Base-by-base conservation (phyloP, 495 filamentous ascomycete genomes). In the Lasiosphaeria ovina region DNA sequence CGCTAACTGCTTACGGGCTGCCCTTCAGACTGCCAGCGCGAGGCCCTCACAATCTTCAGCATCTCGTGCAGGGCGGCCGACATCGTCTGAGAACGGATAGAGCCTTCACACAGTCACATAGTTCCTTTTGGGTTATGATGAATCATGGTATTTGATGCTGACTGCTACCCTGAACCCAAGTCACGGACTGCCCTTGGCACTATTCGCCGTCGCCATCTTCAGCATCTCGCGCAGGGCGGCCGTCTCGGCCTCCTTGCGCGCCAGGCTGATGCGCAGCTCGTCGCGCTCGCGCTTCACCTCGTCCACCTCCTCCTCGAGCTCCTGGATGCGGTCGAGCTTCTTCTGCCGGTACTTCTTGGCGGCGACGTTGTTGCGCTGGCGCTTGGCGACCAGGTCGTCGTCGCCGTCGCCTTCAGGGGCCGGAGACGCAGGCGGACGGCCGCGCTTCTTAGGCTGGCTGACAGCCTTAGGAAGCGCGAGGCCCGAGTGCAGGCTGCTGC, bases 271-370 rank as follows among this genome's bases (percentile, higher is more conserved):
- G 65, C 84, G 83, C 66, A 91, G 65, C 40, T 86, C 88, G 65
- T 89, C 87, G 12, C 87, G 77, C 70, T 86, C 86, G 54, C 77
- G 68, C 63, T 81, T 81, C 32, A 88, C 71, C 50, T 79, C 77
- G 55, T 83, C 81, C 56, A 90, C 76, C 62, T 83, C 81, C 4
- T 72, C 74, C 69, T 90, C 85, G 24, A 93, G 76, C 60, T 80
- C 79, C 61, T 80, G 77, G 69, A 91, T 79, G 63, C 82, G 82
- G 63, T 88, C 86, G 34, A 90, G 79, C 49, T 87, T 83, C 60
- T 83, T 85, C 74, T 90, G 83, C 32, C 89, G 83, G 72, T 88
- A 92, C 58, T 87, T 83, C 57, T 87, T 83, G 55, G 88, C 86
- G 4, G 86, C 85, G 49, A 89, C 73, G 54, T 88, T 88, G 69